A percentile compares a stretch with the other conserved stretches of the same genome.
Conservation (phyloP, 2,329 filamentous ascomycete species). For the Claviceps capensis region DNA sequence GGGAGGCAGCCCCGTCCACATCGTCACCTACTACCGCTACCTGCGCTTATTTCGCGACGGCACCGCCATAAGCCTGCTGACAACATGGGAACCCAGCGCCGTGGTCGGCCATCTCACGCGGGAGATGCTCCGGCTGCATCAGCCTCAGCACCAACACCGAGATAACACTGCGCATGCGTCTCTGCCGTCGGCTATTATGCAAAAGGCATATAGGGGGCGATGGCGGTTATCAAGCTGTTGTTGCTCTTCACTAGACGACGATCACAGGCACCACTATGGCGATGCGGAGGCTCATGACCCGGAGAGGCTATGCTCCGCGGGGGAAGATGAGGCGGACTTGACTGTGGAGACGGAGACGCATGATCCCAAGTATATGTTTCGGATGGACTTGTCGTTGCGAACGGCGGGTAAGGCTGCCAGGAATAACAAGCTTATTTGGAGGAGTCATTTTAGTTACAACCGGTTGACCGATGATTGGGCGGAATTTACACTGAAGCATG, state of each 20-base stretch:
- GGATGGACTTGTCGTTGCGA: slow-evolving; percentile 62
- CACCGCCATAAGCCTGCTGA: slow-evolving; percentile 65
- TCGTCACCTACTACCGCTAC: slow-evolving; percentile 97
- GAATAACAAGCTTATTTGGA: slow-evolving; percentile 84
- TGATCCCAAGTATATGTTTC: slow-evolving; percentile 65
- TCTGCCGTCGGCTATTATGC: slow-evolving; percentile 43
- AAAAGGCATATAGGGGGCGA: slow-evolving; percentile 47
- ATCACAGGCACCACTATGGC: slow-evolving; percentile 57
- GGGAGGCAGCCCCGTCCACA: slow-evolving; percentile 65
- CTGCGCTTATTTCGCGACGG: slow-evolving; percentile 90
- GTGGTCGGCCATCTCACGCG: slow-evolving; percentile 74
- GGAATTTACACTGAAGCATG: slow-evolving; percentile 55
- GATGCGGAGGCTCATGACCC: slow-evolving; percentile 71
- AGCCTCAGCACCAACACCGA: slow-evolving; percentile 5
- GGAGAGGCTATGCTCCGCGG: slow-evolving; percentile 27
- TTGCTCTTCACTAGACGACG: slow-evolving; percentile 13
- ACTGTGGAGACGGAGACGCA: slow-evolving; percentile 80
- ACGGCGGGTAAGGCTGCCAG: slow-evolving; percentile 48
- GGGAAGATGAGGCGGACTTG: slow-evolving; percentile 46
- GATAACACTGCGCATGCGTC: slow-evolving; percentile 13
- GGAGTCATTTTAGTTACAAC: slow-evolving; percentile 85
- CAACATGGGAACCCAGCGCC: slow-evolving; percentile 68
- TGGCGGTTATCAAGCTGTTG: slow-evolving; percentile 32
- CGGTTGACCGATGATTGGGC: slow-evolving; percentile 80
- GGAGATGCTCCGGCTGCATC: slow-evolving; percentile 45